Evolutionary conservation across 345 rosid genomes (phyloP), one percentile per base, ranked within the genome.

Genomic region (Odontarrhena argentea): DNA sequence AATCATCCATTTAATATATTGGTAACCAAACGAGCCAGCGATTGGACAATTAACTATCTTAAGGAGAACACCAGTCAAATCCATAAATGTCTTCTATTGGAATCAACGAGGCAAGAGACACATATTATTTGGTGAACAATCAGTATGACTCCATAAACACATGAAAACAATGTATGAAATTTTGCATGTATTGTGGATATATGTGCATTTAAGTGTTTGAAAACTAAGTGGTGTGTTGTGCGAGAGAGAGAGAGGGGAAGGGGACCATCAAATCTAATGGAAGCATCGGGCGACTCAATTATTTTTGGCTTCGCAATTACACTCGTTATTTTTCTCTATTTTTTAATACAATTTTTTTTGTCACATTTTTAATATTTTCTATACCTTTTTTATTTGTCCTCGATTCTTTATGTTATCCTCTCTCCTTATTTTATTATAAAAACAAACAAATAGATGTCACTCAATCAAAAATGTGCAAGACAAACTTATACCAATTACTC

Each of bases 201-300:
- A 55, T 45, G 46, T 60, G 46, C 41, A 10, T 18, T 56, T 46
- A 15, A 42, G 32, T 44, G 37, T 50, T 8, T 24, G 24, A 14
- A 55, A 18, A 40, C 5, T 50, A 28, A 42, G 28, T 69, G 59
- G 65, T 45, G 59, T 10, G 34, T 18, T 57, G 57, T 46, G 56
- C 24, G 42, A 41, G 36, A 56, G 54, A 49, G 22, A 18, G 22
- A 18, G 22, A 18, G 22, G 22, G 22, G 22, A 18, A 18, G 25
- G 71, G 76, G 76, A 59, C 76, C 76, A 57, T 63, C 63, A 71
- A 57, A 72, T 65, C 76, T 72, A 65, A 42, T 54, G 63, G 71
- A 72, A 65, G 18, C 65, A 18, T 72, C 60, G 32, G 65, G 70
- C 28, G 59, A 32, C 54, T 72, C 70, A 32, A 65, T 57, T 41